Evolutionary conservation across 139 green algal genomes (phyloP).

Genomic region (Chlorella sp.): DNA sequence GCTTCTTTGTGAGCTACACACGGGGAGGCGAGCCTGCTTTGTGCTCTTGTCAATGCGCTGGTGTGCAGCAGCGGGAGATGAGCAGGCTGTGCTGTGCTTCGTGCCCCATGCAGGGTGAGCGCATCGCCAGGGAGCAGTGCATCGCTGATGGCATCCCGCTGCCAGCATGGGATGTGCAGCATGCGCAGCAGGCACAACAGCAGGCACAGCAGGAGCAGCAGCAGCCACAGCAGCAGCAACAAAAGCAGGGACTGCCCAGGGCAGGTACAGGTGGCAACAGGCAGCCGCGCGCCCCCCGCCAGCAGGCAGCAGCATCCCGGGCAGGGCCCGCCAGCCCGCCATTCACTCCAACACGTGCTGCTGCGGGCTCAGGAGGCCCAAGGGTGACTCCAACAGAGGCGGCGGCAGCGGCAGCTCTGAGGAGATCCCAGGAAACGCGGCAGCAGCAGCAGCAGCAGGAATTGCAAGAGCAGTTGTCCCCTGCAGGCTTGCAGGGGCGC

Average conservation of each 20-base stretch:
- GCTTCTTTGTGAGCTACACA: not conserved
- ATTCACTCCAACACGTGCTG: not conserved
- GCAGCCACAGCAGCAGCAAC: not conserved
- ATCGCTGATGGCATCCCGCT: not conserved
- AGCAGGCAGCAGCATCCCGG: not conserved
- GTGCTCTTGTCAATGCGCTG: not conserved
- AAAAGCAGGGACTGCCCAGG: not conserved
- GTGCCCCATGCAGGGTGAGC: not conserved
- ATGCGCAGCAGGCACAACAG: not conserved
- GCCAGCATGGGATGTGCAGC: not conserved
- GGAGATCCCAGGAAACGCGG: not conserved
- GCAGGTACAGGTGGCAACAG: not conserved
- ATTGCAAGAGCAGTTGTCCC: not conserved
- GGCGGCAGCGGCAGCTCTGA: not conserved
- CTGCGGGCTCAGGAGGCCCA: not conserved
- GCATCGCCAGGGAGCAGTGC: not conserved
- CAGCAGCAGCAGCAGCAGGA: not conserved
- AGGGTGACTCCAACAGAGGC: not conserved
- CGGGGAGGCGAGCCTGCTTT: not conserved
- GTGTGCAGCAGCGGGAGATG: not conserved
- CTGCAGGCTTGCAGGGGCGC: no score
- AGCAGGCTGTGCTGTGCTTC: not conserved
- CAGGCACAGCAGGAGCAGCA: not conserved
- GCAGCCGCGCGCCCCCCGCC: not conserved
- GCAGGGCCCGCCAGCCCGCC: no score